Evolutionary conservation across 768 basidiomycete species (phyloP), one percentile per base, ranked within the genome.

Genomic region (Clathrus columnatus): DNA sequence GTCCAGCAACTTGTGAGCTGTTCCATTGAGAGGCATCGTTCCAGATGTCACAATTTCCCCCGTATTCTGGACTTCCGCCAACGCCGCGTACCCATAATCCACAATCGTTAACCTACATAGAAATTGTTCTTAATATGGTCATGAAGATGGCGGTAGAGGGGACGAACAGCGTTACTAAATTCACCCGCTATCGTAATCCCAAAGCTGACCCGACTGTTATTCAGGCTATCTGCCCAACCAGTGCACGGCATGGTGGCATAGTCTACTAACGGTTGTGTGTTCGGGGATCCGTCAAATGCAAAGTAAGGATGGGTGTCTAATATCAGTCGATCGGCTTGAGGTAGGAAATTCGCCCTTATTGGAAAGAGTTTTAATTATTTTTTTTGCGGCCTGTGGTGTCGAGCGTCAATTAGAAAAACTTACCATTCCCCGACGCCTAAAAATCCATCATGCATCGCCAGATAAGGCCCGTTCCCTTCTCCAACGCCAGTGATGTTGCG

Each of bases 121-220:
- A 51, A 41, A 17, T 26, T 26, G 51, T 20, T n/a, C 11, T 47
- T 28, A 10, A 20, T 26, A 6, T 28, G 14, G 21, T 18, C 29
- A n/a, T 7, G 44, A 23, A 24, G 29, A 45, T 26, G 29, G 2
- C 2, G 36, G n/a, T n/a, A 36, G 10, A 46, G 18, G 16, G 18
- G 14, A 50, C 54, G n/a, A 16, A 55, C 54, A 17, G 54, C 84
- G 1, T 75, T 75, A 51, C 84, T 80, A 68, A 85, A 91, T 68
- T 94, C 91, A 43, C 88, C 91, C 0, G 81, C 82, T 23, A 84
- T 64, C 14, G 82, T 82, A 41, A 91, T 68, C 8, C 91, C 91
- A 61, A 90, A 88, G 7, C 69, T 65, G 20, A 57, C 56, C 62
- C 68, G 65, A 67, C 78, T 64, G 75, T 78, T 54, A 64, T 73